These are phyloP conservation scores for Diaporthe sp. DNA, from an alignment of 2,329 filamentous ascomycete species.

Conservation along the genomic window DNA sequence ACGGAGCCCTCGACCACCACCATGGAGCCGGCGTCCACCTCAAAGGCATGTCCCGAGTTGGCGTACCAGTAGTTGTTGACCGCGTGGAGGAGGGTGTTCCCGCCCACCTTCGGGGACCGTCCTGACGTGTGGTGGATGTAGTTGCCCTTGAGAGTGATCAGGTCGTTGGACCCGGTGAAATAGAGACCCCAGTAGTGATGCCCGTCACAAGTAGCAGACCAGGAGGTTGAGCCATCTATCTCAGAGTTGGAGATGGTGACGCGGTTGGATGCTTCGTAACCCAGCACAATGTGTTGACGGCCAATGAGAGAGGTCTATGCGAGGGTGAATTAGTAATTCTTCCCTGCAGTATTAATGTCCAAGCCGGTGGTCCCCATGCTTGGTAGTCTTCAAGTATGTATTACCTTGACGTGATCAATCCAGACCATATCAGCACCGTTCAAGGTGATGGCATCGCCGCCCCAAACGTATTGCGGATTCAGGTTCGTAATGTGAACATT, in stretches of 20 bases:
- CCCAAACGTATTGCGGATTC: slow-evolving; percentile 69
- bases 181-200: slow-evolving; percentile 71
- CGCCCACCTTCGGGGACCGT: slow-evolving; percentile 66
- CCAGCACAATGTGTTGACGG: slow-evolving; percentile 20
- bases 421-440: slow-evolving; percentile 56
- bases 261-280: slow-evolving; percentile 48
- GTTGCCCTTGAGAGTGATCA: slow-evolving; percentile 69
- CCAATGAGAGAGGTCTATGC: slow-evolving; percentile 15
- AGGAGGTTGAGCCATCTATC: slow-evolving; percentile 62
- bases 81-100: slow-evolving; percentile 66
- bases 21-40: slow-evolving; percentile 54
- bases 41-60: slow-evolving; percentile 68
- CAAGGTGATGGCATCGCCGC: slow-evolving; percentile 67
- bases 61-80: slow-evolving; percentile 72
- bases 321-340: not conserved
- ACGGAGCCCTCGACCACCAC: slow-evolving; percentile 68
- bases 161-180: slow-evolving; percentile 65
- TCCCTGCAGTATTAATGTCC: too few species aligned
- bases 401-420: slow-evolving; percentile 60
- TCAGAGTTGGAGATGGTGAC: slow-evolving; percentile 71
- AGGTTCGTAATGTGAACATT: slow-evolving; percentile 66
- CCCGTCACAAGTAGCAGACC: slow-evolving; percentile 57
- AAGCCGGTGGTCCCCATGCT: too few species aligned
- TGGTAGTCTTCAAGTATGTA: not conserved
- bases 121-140: slow-evolving; percentile 69